Percentiles rank a stretch among this genome's conserved stretches.
These are phyloP conservation scores for Onygenales sp. DNA, from an alignment of 2,329 filamentous ascomycete genomes.

Conservation along the genomic window DNA sequence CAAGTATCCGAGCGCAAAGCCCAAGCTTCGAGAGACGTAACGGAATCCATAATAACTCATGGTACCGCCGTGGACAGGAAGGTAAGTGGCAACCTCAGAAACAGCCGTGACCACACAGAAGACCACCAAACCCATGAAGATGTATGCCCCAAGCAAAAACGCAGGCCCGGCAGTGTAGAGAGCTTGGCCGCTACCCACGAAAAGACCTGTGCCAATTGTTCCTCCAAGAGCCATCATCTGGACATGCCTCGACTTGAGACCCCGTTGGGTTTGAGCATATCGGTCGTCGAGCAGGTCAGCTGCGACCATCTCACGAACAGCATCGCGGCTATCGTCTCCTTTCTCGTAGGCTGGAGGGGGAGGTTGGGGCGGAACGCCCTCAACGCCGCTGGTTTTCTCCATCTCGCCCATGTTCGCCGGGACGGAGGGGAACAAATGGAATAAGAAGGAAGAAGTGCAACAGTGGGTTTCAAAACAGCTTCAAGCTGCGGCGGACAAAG, in stretches of 20 bases:
- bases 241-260: slow-evolving; percentile 34
- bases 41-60: slow-evolving; percentile 37
- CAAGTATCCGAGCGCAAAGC: slow-evolving; percentile 34
- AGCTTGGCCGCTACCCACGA: slow-evolving; percentile 45
- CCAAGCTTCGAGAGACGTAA: slow-evolving; percentile 33
- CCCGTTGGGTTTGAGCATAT: slow-evolving; percentile 31
- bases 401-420: neutral
- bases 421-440: neutral
- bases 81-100: slow-evolving; percentile 32
- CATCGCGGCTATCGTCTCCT: slow-evolving; percentile 10
- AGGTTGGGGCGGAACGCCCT: neutral
- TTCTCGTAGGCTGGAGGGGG: slow-evolving; percentile 1
- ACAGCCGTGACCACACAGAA: slow-evolving; percentile 40
- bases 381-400: neutral
- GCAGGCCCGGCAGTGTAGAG: slow-evolving; percentile 46
- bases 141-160: slow-evolving; percentile 43
- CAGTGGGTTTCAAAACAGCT: neutral
- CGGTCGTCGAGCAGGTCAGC: slow-evolving; percentile 31
- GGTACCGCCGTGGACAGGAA: slow-evolving; percentile 35
- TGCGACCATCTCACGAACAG: slow-evolving; percentile 27
- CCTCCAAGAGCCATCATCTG: slow-evolving; percentile 31
- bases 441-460: neutral
- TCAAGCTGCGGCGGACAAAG: neutral
- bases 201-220: slow-evolving; percentile 40
- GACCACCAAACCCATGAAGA: slow-evolving; percentile 39